These are phyloP conservation scores for Exophiala sp. DNA, from an alignment of 2,329 filamentous ascomycete genomes.

Conservation along the genomic window DNA sequence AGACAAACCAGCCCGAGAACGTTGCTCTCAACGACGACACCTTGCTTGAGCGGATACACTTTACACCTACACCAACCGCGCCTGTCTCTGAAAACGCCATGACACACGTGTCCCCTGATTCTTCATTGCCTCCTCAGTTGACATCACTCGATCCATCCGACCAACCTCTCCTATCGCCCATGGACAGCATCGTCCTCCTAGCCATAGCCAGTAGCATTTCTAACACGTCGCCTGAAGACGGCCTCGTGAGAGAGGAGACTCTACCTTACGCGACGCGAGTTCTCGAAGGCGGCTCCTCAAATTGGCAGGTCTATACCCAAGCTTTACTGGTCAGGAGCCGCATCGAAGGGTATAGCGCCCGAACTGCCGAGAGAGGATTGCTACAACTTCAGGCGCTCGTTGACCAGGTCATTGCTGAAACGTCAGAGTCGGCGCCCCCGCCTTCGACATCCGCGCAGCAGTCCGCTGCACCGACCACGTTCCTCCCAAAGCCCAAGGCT, in stretches of 20 bases:
- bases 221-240: conserved; percentile 77
- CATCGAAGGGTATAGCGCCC: conserved; percentile 79
- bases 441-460: conserved; percentile 42
- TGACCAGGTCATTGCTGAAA: conserved; percentile 90
- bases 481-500: conserved; percentile 69
- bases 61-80: conserved; percentile 41
- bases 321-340: conserved; percentile 82
- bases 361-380: conserved; percentile 82
- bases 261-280: conserved; percentile 85
- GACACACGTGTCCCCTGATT: conserved; percentile 36
- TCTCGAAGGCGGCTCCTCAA: conserved; percentile 78
- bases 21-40: conserved; percentile 88
- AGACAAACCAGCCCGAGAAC: conserved; percentile 54
- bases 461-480: conserved; percentile 66
- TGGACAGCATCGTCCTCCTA: conserved; percentile 86
- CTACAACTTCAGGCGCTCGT: conserved; percentile 91
- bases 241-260: conserved; percentile 87
- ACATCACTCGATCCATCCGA: conserved; percentile 64
- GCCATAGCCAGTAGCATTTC: conserved; percentile 75
- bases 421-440: conserved; percentile 43
- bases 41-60: conserved; percentile 78
- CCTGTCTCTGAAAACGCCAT: conserved; percentile 26
- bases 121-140: conserved; percentile 56
- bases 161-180: conserved; percentile 72
- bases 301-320: conserved; percentile 97